Evolutionary conservation across 371 early-diverging fungal species (phyloP), one percentile per base, ranked within the genome.

Genomic region (Amoeboaphelidium occidentale): DNA sequence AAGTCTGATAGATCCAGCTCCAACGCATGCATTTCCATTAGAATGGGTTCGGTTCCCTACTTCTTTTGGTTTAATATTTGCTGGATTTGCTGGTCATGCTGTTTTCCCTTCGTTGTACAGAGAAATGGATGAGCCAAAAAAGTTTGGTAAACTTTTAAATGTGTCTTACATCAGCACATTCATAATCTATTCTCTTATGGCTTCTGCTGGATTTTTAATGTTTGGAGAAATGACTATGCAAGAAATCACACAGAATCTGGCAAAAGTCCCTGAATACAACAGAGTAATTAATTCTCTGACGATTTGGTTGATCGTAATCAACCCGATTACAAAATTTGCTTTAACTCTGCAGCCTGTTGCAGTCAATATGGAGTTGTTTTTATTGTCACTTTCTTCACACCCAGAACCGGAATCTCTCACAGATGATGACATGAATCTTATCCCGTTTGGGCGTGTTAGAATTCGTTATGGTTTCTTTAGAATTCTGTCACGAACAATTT

Each of bases 191-290:
- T 22, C 67, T 2, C 47, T 52, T 2, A 60, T 80, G 51, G 73
- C 69, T 1, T 55, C 58, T 17, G 50, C 59, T 50, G 81, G 83
- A 4, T 81, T 79, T 59, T 23, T 66, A 14, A 83, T 81, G 84
- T 83, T 80, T 72, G 84, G 84, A 2, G 62, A 66, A 46, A 58
- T 43, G 12, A 67, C 69, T 20, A 63, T 66, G 62, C 67, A 74
- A 56, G 76, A 76, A 73, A 74, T 81, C 50, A 79, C 79, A 20
- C 74, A 69, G 62, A 79, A 78, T 53, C 51, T 82, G 23, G 66
- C 76, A 1, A 14, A 49, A 13, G 64, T 73, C n/a, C 69, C 73
- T 0, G 61, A 62, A n/a, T 78, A 73, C 53, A 66, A 63, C 46
- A 61, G 59, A 45, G 32, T 62, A 1, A 53, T 78, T 14, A 78